Conservation (phyloP, 2,329 filamentous ascomycete species). For the Scytalidium sp. region DNA sequence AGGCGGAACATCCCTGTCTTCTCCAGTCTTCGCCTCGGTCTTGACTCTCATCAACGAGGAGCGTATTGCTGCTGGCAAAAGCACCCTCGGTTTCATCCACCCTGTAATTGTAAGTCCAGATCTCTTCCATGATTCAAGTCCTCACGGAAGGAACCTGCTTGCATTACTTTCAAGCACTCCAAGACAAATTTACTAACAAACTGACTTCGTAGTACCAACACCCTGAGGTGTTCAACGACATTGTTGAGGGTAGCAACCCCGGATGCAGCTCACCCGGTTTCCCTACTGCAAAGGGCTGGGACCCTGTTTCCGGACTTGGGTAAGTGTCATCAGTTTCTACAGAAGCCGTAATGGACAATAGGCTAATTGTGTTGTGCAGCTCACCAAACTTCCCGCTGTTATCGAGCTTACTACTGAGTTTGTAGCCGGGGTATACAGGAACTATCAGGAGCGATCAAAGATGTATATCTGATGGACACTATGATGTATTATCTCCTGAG, state of each 20-base stretch:
- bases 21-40: slow-evolving; percentile 39
- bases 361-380: slow-evolving; percentile 5
- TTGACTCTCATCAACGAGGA: slow-evolving; percentile 41
- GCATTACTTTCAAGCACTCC: background rate
- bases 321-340: slow-evolving; percentile 7
- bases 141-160: slow-evolving; percentile 3
- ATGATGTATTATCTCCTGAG: no score
- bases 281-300: slow-evolving; percentile 29
- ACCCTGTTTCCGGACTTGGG: slow-evolving; percentile 25
- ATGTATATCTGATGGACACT: no score
- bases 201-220: slow-evolving; percentile 20
- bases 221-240: slow-evolving; percentile 29
- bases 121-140: background rate
- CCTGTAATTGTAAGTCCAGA: slow-evolving; percentile 28
- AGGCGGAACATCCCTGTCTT: slow-evolving; percentile 39
- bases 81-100: slow-evolving; percentile 41
- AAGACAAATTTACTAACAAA: slow-evolving; percentile 8
- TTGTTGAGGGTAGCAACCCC: slow-evolving; percentile 26
- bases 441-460: no score
- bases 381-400: slow-evolving; percentile 21
- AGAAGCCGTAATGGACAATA: background rate
- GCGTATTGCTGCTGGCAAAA: slow-evolving; percentile 35
- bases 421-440: no score
- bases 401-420: no score
- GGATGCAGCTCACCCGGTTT: slow-evolving; percentile 31